These are phyloP conservation scores for Solanum hybrid DNA, from an alignment of 305 asterid genomes.

Conservation along the genomic window DNA sequence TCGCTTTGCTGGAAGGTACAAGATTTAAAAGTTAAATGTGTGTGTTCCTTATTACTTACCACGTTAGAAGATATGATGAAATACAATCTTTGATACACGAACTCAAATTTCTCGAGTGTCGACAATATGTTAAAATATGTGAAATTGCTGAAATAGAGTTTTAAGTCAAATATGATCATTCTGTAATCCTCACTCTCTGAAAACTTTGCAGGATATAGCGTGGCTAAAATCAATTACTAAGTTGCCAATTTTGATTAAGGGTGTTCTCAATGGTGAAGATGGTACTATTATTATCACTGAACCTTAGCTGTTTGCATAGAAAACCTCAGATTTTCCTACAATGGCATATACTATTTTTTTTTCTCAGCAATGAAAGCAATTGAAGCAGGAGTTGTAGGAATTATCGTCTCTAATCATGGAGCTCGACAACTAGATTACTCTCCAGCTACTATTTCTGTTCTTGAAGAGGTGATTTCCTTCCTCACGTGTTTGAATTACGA, in stretches of 20 bases:
- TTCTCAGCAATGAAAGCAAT: slow-evolving; percentile 44
- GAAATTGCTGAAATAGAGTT: background rate
- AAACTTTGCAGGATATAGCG: slow-evolving; percentile 42
- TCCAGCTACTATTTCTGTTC: slow-evolving; percentile 56
- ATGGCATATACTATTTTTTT: background rate
- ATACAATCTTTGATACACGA: background rate
- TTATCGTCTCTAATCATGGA: slow-evolving; percentile 69
- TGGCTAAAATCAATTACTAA: slow-evolving; percentile 58
- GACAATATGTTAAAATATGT: background rate
- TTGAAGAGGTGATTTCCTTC: slow-evolving; percentile 47
- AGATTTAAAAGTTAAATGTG: background rate
- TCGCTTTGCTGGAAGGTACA: slow-evolving; percentile 58
- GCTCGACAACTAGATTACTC: slow-evolving; percentile 56
- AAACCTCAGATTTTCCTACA: background rate
- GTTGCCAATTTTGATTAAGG: slow-evolving; percentile 57
- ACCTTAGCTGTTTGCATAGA: background rate
- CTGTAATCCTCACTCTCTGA: background rate
- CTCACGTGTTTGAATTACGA: background rate
- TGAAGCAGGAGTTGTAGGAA: slow-evolving; percentile 56
- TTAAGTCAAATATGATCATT: background rate
- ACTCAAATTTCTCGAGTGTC: background rate
- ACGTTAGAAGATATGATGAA: background rate
- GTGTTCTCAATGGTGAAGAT: slow-evolving; percentile 57
- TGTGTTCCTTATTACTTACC: background rate
- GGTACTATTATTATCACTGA: slow-evolving; percentile 19